Conservation (phyloP, 2,329 filamentous ascomycete genomes). For the Colletotrichum shisoi region DNA sequence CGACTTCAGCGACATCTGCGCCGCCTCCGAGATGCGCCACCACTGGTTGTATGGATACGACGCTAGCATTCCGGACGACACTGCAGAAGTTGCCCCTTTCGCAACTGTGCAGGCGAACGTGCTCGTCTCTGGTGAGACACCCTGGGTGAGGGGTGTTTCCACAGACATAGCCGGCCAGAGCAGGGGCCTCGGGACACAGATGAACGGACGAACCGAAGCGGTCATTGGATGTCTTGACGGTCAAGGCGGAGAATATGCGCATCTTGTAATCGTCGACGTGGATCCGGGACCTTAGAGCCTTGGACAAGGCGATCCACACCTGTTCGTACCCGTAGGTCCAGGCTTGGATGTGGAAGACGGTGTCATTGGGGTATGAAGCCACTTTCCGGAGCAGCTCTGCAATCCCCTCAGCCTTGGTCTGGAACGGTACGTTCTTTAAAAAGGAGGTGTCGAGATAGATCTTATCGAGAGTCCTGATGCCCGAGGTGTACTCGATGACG, state of each 20-base stretch:
- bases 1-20: conserved; percentile 73
- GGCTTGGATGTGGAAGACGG: conserved; percentile 81
- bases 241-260: conserved; percentile 72
- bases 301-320: conserved; percentile 83
- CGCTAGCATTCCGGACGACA: conserved; percentile 55
- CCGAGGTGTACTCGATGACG: conserved; percentile 75
- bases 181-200: conserved; percentile 67
- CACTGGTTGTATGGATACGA: conserved; percentile 81
- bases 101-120: conserved; percentile 81
- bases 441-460: conserved; percentile 93
- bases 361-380: conserved; percentile 71
- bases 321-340: conserved; percentile 95
- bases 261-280: conserved; percentile 86
- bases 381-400: conserved; percentile 76
- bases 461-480: conserved; percentile 73
- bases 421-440: conserved; percentile 56
- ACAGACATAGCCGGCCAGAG: conserved; percentile 75
- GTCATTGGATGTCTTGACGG: conserved; percentile 53
- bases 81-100: conserved; percentile 74
- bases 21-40: conserved; percentile 70
- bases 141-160: conserved; percentile 76
- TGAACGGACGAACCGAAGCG: conserved; percentile 53
- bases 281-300: conserved; percentile 72
- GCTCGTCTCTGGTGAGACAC: conserved; percentile 71
- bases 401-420: conserved; percentile 76